These are phyloP conservation scores for Penicillium sp. DNA, from an alignment of 2,329 filamentous ascomycete genomes.

Conservation along the genomic window DNA sequence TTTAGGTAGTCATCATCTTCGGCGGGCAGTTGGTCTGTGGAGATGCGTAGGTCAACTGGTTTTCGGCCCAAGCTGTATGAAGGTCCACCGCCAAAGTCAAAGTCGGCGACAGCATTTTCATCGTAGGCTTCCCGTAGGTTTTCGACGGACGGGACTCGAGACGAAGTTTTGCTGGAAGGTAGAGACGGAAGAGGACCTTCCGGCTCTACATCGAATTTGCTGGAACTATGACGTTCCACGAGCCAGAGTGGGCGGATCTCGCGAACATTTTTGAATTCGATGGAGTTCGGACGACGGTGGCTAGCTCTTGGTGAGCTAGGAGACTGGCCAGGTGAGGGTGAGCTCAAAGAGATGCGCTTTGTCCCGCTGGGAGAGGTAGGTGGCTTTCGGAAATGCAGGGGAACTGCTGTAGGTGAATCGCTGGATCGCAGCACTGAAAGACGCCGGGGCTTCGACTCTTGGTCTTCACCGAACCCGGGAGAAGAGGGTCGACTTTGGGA, in stretches of 20 bases:
- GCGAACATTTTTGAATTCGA: slow-evolving; percentile 51
- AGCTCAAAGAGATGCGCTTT: slow-evolving; percentile 37
- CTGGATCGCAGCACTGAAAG: slow-evolving; percentile 26
- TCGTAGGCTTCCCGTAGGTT: slow-evolving; percentile 30
- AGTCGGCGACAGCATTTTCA: slow-evolving; percentile 18
- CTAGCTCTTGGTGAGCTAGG: slow-evolving; percentile 44
- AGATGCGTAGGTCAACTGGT: slow-evolving; percentile 24
- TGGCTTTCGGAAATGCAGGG: slow-evolving; percentile 53
- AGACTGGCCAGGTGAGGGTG: slow-evolving; percentile 32
- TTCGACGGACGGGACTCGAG: slow-evolving; percentile 44
- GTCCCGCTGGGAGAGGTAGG: slow-evolving; percentile 43
- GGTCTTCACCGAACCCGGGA: slow-evolving; percentile 20
- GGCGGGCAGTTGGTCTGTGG: slow-evolving; percentile 31
- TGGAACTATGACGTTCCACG: slow-evolving; percentile 59
- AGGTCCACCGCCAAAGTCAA: slow-evolving; percentile 23
- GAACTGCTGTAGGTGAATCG: slow-evolving; percentile 53
- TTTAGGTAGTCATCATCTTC: slow-evolving; percentile 49
- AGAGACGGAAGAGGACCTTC: slow-evolving; percentile 47
- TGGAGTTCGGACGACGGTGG: slow-evolving; percentile 47
- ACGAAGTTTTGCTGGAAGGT: slow-evolving; percentile 49
- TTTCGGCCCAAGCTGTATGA: slow-evolving; percentile 23
- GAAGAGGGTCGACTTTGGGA: slow-evolving; percentile 35
- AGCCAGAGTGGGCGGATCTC: slow-evolving; percentile 82
- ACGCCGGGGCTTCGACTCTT: slow-evolving; percentile 21
- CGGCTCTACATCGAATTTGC: slow-evolving; percentile 37